These are phyloP conservation scores for Calocybe indica DNA, from an alignment of 768 basidiomycete species.

Conservation along the genomic window DNA sequence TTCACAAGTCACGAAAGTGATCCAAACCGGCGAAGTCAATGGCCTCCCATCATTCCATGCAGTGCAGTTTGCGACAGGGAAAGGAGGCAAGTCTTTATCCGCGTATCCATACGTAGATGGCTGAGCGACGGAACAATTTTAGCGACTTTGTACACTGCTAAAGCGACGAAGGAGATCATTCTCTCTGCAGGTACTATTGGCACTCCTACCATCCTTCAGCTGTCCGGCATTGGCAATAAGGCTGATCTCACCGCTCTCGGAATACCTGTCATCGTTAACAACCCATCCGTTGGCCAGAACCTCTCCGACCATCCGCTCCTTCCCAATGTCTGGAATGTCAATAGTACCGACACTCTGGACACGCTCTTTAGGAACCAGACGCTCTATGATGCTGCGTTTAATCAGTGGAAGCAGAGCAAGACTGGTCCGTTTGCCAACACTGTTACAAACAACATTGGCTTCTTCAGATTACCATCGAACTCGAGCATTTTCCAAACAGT, in stretches of 20 bases:
- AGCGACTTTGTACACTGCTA: neutral
- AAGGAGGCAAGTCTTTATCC: neutral
- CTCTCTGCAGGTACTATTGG: slow-evolving; percentile 30
- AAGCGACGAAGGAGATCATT: slow-evolving; percentile 28
- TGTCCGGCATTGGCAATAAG: slow-evolving; percentile 28
- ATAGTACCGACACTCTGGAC: slow-evolving; percentile 20
- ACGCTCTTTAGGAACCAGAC: slow-evolving; percentile 8
- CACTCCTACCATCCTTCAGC: slow-evolving; percentile 25
- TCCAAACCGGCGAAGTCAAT: slow-evolving; percentile 9
- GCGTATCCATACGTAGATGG: neutral
- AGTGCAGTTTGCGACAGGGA: too few species aligned
- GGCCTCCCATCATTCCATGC: neutral
- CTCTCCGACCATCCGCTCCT: slow-evolving; percentile 23
- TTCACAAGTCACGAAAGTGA: slow-evolving; percentile 23
- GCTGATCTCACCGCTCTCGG: slow-evolving; percentile 15
- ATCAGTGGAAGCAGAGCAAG: slow-evolving; percentile 11
- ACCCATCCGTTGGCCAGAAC: slow-evolving; percentile 30
- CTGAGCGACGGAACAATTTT: neutral
- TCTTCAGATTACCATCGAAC: slow-evolving; percentile 4
- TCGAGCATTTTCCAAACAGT: slow-evolving; percentile 2
- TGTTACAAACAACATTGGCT: slow-evolving; percentile 8
- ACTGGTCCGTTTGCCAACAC: slow-evolving; percentile 17
- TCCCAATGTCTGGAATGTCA: slow-evolving; percentile 15
- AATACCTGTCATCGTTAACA: slow-evolving; percentile 18
- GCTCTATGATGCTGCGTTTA: slow-evolving; percentile 4